Evolutionary conservation across 139 green algal species (phyloP).

Genomic region (Spirogloea muscicola): DNA sequence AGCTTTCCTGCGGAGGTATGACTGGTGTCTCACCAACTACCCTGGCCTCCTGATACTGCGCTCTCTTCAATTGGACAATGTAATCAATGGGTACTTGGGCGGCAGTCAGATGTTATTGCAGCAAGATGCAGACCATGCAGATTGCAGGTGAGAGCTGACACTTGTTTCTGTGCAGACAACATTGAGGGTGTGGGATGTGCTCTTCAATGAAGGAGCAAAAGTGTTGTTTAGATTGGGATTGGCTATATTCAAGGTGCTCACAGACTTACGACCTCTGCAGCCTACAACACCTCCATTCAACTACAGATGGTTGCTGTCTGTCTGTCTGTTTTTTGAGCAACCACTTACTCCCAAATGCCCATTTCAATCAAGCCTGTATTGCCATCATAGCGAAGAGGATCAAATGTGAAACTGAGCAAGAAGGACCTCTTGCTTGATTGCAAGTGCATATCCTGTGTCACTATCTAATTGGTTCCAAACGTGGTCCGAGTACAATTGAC

Average conservation of each 20-base stretch:
- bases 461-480: background rate
- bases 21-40: background rate
- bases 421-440: no score
- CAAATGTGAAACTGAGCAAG: no score
- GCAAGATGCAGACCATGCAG: background rate
- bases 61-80: background rate
- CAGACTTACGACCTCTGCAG: background rate
- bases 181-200: slow-evolving; percentile 41
- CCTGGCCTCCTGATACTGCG: background rate
- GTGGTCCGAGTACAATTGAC: background rate
- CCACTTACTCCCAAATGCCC: no score
- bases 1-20: slow-evolving; percentile 49
- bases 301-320: no score
- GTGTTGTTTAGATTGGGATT: slow-evolving; percentile 47
- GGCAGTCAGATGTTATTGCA: background rate
- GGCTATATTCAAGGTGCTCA: slow-evolving; percentile 42
- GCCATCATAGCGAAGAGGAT: no score
- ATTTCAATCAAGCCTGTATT: no score
- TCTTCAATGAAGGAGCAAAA: slow-evolving; percentile 48
- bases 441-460: background rate
- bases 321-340: no score
- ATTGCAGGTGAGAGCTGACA: background rate
- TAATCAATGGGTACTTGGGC: slow-evolving; percentile 1
- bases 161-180: slow-evolving; percentile 8
- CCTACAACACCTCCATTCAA: no score